Percentiles rank a stretch among this genome's conserved stretches.
Conservation (phyloP, 2,329 filamentous ascomycete genomes). For the Intubia oerlemansii region DNA sequence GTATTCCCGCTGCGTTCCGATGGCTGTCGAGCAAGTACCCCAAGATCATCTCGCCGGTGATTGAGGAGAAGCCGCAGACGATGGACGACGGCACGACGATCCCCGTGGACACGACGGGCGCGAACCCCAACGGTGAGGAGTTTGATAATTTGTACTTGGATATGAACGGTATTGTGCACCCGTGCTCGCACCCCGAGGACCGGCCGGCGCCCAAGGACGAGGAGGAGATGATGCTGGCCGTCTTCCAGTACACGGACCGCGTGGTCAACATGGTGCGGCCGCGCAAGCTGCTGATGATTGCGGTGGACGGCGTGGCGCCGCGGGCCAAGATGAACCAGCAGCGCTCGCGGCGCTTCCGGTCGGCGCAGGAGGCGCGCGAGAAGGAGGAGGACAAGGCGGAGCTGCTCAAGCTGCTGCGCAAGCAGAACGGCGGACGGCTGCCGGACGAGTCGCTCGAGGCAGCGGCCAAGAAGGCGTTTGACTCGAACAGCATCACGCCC, state of each 20-base stretch:
- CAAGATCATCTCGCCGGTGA: conserved; percentile 83
- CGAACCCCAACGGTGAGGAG: conserved; percentile 94
- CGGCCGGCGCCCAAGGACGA: conserved; percentile 77
- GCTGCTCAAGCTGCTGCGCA: conserved; percentile 63
- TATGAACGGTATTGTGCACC: conserved; percentile 99
- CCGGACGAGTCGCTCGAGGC: conserved; percentile 39
- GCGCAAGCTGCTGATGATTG: conserved; percentile 90
- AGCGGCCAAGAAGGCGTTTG: conserved; percentile 74
- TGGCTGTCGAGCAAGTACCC: conserved; percentile 96
- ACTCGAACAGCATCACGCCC: conserved; percentile 71
- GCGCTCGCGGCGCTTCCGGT: conserved; percentile 82
- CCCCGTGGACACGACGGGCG: conserved; percentile 62
- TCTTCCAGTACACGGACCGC: conserved; percentile 96
- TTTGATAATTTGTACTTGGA: conserved; percentile 96
- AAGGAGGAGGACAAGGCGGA: conserved; percentile 84
- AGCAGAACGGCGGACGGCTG: conserved; percentile 46
- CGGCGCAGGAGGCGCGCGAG: conserved; percentile 82
- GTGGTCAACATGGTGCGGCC: conserved; percentile 98
- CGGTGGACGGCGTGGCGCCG: conserved; percentile 91
- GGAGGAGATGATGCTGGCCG: conserved; percentile 97
- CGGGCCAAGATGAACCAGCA: conserved; percentile 99
- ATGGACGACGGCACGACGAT: conserved; percentile 65
- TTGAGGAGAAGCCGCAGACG: conserved; percentile 63
- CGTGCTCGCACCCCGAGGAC: conserved; percentile 93
- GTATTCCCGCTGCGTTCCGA: conserved; percentile 85